These are phyloP conservation scores for Podospora pseudocomata DNA, from an alignment of 495 filamentous ascomycete genomes.

Conservation along the genomic window DNA sequence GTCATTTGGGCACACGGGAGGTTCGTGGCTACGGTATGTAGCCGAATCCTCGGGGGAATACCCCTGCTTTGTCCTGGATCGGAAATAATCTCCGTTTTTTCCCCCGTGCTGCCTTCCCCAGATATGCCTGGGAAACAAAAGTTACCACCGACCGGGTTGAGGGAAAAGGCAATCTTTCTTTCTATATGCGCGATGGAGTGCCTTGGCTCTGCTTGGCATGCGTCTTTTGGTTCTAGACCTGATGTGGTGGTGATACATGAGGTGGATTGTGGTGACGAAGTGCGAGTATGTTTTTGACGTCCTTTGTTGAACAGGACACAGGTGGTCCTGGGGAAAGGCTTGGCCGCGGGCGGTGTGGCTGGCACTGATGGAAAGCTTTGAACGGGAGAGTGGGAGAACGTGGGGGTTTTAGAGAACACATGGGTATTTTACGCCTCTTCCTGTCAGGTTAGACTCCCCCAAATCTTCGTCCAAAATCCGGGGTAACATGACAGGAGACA, in stretches of 20 bases:
- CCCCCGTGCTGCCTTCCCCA: neutral
- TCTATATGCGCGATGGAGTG: neutral
- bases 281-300: neutral
- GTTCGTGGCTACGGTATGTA: neutral
- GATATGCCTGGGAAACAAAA: neutral
- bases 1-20: neutral
- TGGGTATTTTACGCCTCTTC: too few relatives aligned
- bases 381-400: too few relatives aligned
- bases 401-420: too few relatives aligned
- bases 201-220: neutral
- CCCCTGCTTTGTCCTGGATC: neutral
- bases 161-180: neutral
- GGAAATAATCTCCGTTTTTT: neutral
- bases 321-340: neutral
- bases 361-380: neutral
- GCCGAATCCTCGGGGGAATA: neutral
- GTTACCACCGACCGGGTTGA: neutral
- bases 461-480: neutral
- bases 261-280: neutral
- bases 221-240: neutral
- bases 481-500: neutral
- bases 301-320: neutral
- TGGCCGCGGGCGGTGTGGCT: too few relatives aligned
- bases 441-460: too few relatives aligned
- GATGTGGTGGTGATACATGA: neutral